Base-by-base conservation (phyloP, 1,284 basidiomycete genomes). In the Dichomitus squalens region DNA sequence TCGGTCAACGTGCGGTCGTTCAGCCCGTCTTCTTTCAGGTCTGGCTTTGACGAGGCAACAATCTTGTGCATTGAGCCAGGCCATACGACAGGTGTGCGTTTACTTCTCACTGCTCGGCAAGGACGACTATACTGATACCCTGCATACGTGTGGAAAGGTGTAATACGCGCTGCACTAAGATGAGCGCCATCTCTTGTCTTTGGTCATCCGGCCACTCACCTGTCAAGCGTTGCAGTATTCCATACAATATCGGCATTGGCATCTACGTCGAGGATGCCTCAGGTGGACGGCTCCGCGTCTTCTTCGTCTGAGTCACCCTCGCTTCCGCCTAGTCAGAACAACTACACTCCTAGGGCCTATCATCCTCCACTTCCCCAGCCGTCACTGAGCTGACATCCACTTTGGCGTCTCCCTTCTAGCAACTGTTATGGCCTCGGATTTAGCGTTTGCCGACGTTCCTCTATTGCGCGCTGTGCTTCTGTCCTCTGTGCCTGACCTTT, bases 261-360 rank as follows among this genome's bases (percentile, higher is more conserved):
- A 16, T 60, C 59, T 47, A 44, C 61, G 12, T 48, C 80, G 80
- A 1, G 49, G 29, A 52, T 52, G 7, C 50, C 50, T 43, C 50
- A 91, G 65, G 82, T 84, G 6, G 88, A 91, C 64, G 79, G 79
- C 0, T 76, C 80, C 7, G 77, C 79, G 1, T 76, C 74, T 0
- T 87, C 87, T 6, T 79, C 78, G 34, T 81, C 81, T 12, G 86
- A 86, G 31, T 83, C 86, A 7, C 81, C 86, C 1, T 84, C 86
- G 9, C 86, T 86, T 14, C 82, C 84, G 8, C 79, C 79, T 3
- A 74, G 73, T 53, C 79, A 82, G 60, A 69, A 76, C 25, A 69
- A 75, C 27, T 89, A 84, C 64, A 86, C 86, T 16, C 87, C 89
- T 12, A 79, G 86, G 21, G 56, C 73, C 9, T 67, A 69, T 20